Evolutionary conservation across 2,329 filamentous ascomycete genomes (phyloP), one percentile per base, ranked within the genome.

Genomic region (Nothopassalora personata): DNA sequence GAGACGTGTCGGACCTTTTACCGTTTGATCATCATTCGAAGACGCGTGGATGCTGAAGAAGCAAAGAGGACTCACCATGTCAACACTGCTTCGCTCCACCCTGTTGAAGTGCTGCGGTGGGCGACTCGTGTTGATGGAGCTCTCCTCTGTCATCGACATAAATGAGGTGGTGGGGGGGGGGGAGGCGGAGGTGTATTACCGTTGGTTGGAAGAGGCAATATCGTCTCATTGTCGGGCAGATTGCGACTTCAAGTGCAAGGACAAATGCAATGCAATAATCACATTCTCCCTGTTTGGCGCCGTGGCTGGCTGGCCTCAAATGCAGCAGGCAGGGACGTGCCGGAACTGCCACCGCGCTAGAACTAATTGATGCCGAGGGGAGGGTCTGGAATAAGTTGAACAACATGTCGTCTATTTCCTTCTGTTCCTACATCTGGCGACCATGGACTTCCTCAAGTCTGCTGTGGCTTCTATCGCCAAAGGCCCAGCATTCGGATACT

Each of bases 381-480:
- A 43, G 23, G 23, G 23, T 23, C 23, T 3, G 1, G 23, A 23
- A n/a, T n/a, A n/a, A 23, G 23, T 23, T 23, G 23, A 23, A 23
- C 23, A 23, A 23, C 23, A 49, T 49, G 19, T 27, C 6, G 15
- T 28, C 46, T 49, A 11, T 27, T 11, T 5, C 6, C 18, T 9
- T 46, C 11, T n/a, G 23, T 23, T 23, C 23, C 23, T 23, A 3
- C 23, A 19, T 30, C 13, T 15, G 13, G n/a, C 15, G 48, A 10
- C 67, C 67, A 99, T 99, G 94, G 92, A 99, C 75, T 97, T 97
- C 72, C 84, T 99, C 72, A 97, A 97, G 78, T 97, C 92, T 62
- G 94, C 94, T 54, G 91, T 97, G 72, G 93, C 92, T 49, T 97
- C 94, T 62, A 97, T 99, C 70, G 90, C 94, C 49, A 94, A 96